Evolutionary conservation across 768 basidiomycete species (phyloP), one percentile per base, ranked within the genome.

Genomic region (Phanerochaete sordida): DNA sequence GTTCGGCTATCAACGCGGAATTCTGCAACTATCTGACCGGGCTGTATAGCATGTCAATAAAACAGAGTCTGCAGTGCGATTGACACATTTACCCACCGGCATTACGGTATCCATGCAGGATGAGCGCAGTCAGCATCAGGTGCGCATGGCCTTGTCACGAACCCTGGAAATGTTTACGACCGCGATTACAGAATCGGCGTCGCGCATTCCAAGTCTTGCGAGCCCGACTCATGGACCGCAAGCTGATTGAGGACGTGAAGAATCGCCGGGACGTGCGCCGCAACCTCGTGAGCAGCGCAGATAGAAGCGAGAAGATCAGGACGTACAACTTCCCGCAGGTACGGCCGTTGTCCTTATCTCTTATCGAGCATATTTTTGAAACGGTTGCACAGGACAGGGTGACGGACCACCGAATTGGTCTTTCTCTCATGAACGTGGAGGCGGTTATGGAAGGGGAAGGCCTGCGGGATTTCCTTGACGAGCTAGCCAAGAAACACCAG

Each of bases 21-120:
- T 15, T 49, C 26, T 26, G 19, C 16, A 13, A 12, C 8, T n/a
- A 28, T 19, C 54, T 60, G 37, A 56, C 57, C 3, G 47, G n/a
- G 26, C 21, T 31, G 13, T 47, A 1, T 64, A 98, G 90, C 96
- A 98, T 74, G 97, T 98, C 68, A 99, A 99, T 76, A 93, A 90
- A 80, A 98, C 97, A 0, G 97, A 99, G 74, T 98, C 96, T 2
- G 96, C 97, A 2, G 95, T 99, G 23, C 87, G 97, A 1, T 73
- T 98, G 47, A 96, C 94, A 0, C 97, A 99, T 67, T 75, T 90
- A 15, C 96, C 97, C 1, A 91, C 93, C 3, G 95, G 96, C 0
- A 88, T 98, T 57, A 90, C 89, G 1, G 96, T 98, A 9, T 95
- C 94, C 8, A 98, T 98, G 92, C 97, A 99, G 76, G 95, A 99